These are phyloP conservation scores for Cystobasidium tubakii DNA, from an alignment of 768 basidiomycete genomes.

Conservation along the genomic window DNA sequence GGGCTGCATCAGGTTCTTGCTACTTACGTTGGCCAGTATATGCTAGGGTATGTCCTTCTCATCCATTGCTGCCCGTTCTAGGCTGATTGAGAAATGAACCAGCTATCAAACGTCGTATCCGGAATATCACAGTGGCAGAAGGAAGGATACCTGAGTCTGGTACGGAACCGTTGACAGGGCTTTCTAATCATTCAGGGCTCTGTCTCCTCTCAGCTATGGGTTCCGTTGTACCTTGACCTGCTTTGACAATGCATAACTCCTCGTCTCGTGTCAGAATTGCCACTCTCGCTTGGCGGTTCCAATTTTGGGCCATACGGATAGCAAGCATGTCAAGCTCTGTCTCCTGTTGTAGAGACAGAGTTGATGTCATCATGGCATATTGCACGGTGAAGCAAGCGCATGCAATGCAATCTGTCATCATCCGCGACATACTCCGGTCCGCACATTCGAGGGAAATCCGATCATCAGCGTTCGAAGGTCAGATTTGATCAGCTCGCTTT, in stretches of 20 bases:
- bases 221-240: too few relatives aligned
- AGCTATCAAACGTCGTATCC: slow-evolving; percentile 12
- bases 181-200: too few relatives aligned
- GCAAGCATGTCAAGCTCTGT: too few relatives aligned
- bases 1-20: slow-evolving; percentile 17
- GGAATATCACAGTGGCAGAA: not conserved
- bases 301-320: too few relatives aligned
- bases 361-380: too few relatives aligned
- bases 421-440: not conserved
- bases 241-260: too few relatives aligned
- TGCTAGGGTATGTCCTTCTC: slow-evolving; percentile 3
- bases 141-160: not conserved
- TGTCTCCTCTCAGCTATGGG: too few relatives aligned
- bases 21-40: not conserved
- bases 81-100: not conserved
- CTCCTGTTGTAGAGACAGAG: too few relatives aligned
- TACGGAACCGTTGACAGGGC: too few relatives aligned
- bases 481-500: not conserved
- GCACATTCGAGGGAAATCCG: not conserved
- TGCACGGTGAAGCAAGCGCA: not conserved
- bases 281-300: not conserved
- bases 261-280: too few relatives aligned
- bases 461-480: not conserved
- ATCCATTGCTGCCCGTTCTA: not conserved
- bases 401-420: not conserved